These are phyloP conservation scores for Liriodendron chinense DNA, from an alignment of 164 flowering plant genomes.

Conservation along the genomic window DNA sequence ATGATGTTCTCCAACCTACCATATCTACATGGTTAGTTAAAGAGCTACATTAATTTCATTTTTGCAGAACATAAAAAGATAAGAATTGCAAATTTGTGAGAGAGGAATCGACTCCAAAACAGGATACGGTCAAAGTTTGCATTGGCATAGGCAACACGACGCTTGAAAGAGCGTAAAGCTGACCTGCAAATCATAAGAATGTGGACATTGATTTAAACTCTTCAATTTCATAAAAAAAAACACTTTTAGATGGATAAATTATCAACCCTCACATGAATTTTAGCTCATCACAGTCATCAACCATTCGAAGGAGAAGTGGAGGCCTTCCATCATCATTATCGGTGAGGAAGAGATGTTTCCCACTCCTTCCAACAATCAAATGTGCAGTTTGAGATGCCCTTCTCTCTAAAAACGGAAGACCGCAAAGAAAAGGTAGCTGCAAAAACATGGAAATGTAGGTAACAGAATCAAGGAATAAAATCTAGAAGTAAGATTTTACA, in stretches of 20 bases:
- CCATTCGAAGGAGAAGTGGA: conserved; percentile 93
- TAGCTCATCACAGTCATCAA: conserved; percentile 58
- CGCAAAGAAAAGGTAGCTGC: conserved; percentile 85
- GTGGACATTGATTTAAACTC: conserved; percentile 1
- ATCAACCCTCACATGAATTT: conserved; percentile 70
- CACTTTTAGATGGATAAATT: not conserved
- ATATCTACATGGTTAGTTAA: conserved; percentile 54
- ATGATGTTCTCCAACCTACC: conserved; percentile 99
- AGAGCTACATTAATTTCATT: conserved; percentile 18
- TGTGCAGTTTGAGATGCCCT: conserved; percentile 76
- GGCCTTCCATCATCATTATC: conserved; percentile 71
- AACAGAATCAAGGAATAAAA: no score
- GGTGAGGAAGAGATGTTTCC: conserved; percentile 89
- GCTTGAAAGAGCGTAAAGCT: conserved; percentile 82
- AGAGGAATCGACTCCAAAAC: conserved; percentile 12
- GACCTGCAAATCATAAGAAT: conserved; percentile 48
- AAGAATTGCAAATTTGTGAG: conserved; percentile 6
- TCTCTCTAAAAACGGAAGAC: conserved; percentile 75
- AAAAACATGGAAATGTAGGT: not conserved
- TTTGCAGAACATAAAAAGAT: not conserved
- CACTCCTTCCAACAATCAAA: conserved; percentile 78
- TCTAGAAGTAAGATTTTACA: no score
- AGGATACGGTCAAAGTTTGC: conserved; percentile 94
- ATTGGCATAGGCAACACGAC: conserved; percentile 95
- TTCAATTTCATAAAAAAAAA: not conserved